Percentiles rank a stretch among this genome's conserved stretches.
Conservation (phyloP, 371 early-diverging fungal species). For the Mucor indicus region DNA sequence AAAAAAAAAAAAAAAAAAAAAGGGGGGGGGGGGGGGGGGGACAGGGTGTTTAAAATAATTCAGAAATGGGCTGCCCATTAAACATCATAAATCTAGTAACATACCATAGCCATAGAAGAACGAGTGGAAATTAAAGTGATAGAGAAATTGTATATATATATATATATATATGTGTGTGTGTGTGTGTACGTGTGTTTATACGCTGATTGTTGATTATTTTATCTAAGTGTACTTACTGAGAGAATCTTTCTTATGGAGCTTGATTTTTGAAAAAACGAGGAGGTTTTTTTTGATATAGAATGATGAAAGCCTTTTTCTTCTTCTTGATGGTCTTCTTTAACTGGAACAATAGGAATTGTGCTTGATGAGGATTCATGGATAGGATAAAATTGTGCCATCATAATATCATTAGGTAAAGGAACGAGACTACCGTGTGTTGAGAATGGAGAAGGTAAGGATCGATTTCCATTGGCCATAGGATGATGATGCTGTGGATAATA, state of each 20-base stretch:
- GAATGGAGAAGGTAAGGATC: conserved; percentile 18
- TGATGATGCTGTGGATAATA: neutral
- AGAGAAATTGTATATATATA: too few relatives aligned
- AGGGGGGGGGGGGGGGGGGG: neutral
- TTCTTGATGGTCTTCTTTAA: neutral
- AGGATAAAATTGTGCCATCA: conserved; percentile 15
- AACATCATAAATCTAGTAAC: too few relatives aligned
- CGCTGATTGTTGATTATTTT: too few relatives aligned
- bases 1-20: neutral
- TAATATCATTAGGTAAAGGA: conserved; percentile 4
- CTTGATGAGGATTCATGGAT: neutral
- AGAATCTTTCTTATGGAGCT: conserved; percentile 22
- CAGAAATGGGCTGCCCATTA: too few relatives aligned
- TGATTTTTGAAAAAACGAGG: conserved; percentile 20
- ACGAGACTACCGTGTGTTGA: conserved; percentile 3
- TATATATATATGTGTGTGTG: neutral
- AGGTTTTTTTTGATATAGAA: conserved; percentile 20
- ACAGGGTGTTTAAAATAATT: too few relatives aligned
- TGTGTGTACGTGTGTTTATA: too few relatives aligned
- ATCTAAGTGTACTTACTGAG: conserved; percentile 23
- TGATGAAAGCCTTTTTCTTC: neutral
- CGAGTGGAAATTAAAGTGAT: too few relatives aligned
- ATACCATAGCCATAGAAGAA: too few relatives aligned
- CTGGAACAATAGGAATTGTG: neutral
- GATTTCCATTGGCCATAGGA: neutral